Evolutionary conservation across 441 rosid species (phyloP).

Genomic region (Pelargonium australe): DNA sequence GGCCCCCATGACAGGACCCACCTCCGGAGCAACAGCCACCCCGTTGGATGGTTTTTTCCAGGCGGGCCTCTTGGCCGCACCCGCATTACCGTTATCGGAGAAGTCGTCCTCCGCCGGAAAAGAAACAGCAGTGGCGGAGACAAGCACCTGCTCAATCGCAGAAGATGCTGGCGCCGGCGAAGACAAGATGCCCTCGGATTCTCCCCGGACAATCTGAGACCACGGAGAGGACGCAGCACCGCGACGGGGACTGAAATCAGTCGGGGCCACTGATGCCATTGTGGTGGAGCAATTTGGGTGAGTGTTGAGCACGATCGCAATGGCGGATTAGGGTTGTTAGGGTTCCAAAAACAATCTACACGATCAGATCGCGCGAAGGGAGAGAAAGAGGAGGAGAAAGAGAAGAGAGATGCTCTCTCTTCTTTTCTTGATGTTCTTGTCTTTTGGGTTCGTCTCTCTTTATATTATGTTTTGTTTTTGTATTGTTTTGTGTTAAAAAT

Average conservation of each 20-base stretch:
- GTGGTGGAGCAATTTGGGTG: no score
- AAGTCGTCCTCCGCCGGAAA: slow-evolving; percentile 20
- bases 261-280: background rate
- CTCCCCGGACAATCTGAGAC: slow-evolving; percentile 16
- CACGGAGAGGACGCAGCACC: slow-evolving; percentile 19
- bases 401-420: background rate
- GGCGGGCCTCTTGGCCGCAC: slow-evolving; percentile 44
- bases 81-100: slow-evolving; percentile 46
- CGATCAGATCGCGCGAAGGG: background rate
- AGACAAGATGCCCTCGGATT: background rate
- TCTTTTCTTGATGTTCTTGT: background rate
- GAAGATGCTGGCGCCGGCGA: slow-evolving; percentile 14
- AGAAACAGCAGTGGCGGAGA: background rate
- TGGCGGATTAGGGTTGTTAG: background rate
- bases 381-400: no score
- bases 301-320: background rate
- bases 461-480: no score
- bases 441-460: background rate
- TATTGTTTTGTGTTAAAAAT: no score
- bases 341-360: no score
- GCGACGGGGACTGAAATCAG: background rate
- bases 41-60: slow-evolving; percentile 73
- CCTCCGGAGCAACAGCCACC: slow-evolving; percentile 25
- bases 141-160: slow-evolving; percentile 23
- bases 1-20: slow-evolving; percentile 68